Evolutionary conservation across 805 yeast species (phyloP), one percentile per base, ranked within the genome.

Genomic region (Tetrapisispora pingtungensis): DNA sequence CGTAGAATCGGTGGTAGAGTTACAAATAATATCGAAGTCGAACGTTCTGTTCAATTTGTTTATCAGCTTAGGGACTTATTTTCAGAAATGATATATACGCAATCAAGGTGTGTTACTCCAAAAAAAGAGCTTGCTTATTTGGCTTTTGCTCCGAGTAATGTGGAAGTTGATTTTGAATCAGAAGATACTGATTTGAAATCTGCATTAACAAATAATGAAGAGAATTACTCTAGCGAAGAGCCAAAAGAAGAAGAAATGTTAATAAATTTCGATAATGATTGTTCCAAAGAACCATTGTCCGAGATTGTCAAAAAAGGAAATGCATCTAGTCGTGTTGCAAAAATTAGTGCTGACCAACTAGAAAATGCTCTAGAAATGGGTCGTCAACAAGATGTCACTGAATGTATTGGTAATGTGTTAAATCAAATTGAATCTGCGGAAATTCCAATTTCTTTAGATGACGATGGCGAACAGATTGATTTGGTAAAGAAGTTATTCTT

Each of bases 361-460:
- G 88, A 78, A 46, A 75, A 80, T 54, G 80, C 93, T 0, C 69
- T 81, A 43, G 89, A 85, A 57, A 70, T 81, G 56, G 95, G 96
- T 2, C 72, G 95, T 51, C 98, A 93, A 60, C 98, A 93, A 61
- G 98, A 93, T 68, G 97, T 93, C 17, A 88, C 97, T 0, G 98
- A 93, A 60, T 90, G 97, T 62, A 88, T 90, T 56, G 95, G 89
- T 44, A 93, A 93, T 61, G 97, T 93, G 7, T 70, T 89, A 13
- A 84, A 82, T 50, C 97, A 90, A 61, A 68, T 93, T 32, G 97
- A 90, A 59, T 85, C 95, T 22, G 94, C 96, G 0, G 71, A 84
- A 46, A 78, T 74, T 41, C 94, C 96, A 0, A 70, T 70, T 14
- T 61, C 62, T 1, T 57, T 81, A 39, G 94, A 84, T 43, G 73